Conservation (phyloP, 106 monocot genomes). For the Chionographis japonica region DNA sequence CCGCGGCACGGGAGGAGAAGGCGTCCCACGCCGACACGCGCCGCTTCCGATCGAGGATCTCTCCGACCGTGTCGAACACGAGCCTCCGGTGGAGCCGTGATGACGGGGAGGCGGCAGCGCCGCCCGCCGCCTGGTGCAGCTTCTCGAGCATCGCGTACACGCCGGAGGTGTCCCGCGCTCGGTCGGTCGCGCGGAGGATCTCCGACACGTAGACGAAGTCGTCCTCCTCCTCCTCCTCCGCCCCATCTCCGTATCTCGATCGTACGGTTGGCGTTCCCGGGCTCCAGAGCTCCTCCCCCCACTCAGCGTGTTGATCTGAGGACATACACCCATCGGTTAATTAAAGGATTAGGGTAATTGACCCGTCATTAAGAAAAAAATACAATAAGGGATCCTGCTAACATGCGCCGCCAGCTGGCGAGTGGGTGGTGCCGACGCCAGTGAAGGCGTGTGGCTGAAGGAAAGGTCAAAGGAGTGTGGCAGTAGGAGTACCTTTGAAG, state of each 20-base stretch:
- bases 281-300: slow-evolving; percentile 27
- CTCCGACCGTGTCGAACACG: slow-evolving; percentile 62
- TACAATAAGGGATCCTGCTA: too few species aligned
- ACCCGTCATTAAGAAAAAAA: too few species aligned
- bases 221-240: not conserved
- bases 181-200: slow-evolving; percentile 24
- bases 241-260: slow-evolving; percentile 11
- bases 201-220: slow-evolving; percentile 67
- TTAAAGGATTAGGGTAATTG: not conserved
- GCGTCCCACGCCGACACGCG: slow-evolving; percentile 46
- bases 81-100: slow-evolving; percentile 44
- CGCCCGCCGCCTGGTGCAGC: slow-evolving; percentile 9
- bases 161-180: slow-evolving; percentile 3
- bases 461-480: too few species aligned
- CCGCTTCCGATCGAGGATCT: slow-evolving; percentile 40
- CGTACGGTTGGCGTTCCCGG: slow-evolving; percentile 2
- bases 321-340: not conserved
- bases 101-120: not conserved
- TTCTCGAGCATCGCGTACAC: slow-evolving; percentile 31
- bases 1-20: not conserved
- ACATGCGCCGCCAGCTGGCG: not conserved
- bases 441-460: too few species aligned
- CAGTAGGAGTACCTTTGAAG: slow-evolving; percentile 34
- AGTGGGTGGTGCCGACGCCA: not conserved
- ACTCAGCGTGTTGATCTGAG: slow-evolving; percentile 34